These are phyloP conservation scores for Iberis pinnata DNA, from an alignment of 345 rosid species.

Conservation along the genomic window DNA sequence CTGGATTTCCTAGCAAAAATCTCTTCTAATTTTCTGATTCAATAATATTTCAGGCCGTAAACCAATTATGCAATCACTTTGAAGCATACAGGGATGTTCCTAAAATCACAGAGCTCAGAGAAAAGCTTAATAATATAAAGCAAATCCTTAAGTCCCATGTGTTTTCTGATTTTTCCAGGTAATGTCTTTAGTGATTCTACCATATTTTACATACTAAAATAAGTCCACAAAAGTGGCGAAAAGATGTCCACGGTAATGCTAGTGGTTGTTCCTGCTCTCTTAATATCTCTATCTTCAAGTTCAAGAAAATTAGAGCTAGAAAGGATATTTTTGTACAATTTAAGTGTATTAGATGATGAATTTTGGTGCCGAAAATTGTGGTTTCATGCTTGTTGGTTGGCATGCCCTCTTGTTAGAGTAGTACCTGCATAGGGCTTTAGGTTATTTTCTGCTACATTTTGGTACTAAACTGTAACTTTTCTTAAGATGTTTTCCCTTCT, in stretches of 20 bases:
- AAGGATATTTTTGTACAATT: not conserved
- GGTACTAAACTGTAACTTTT: not conserved
- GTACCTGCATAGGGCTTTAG: not conserved
- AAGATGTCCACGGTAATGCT: constrained; percentile 5
- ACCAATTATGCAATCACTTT: constrained; percentile 93
- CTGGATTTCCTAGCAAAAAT: not conserved
- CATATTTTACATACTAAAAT: not conserved
- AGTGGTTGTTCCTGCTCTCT: constrained; percentile 7
- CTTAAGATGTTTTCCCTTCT: not conserved
- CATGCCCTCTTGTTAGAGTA: not conserved
- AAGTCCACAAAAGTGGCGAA: not conserved
- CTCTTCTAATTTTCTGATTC: not conserved
- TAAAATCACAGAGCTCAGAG: constrained; percentile 92
- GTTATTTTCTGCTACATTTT: constrained; percentile 7
- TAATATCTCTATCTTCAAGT: not conserved
- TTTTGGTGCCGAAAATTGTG: not conserved
- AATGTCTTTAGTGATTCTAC: constrained; percentile 14
- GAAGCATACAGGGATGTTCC: constrained; percentile 97
- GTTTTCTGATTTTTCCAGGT: constrained; percentile 97
- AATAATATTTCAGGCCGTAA: constrained; percentile 83
- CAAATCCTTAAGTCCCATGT: constrained; percentile 93
- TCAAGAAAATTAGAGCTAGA: constrained; percentile 6
- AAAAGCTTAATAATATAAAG: constrained; percentile 89
- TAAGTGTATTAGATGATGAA: not conserved
- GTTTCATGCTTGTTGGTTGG: constrained; percentile 7